phyloP scores from a whole-genome alignment of 2,329 filamentous ascomycete genomes.

The Aspergillus vadensis region DNA sequence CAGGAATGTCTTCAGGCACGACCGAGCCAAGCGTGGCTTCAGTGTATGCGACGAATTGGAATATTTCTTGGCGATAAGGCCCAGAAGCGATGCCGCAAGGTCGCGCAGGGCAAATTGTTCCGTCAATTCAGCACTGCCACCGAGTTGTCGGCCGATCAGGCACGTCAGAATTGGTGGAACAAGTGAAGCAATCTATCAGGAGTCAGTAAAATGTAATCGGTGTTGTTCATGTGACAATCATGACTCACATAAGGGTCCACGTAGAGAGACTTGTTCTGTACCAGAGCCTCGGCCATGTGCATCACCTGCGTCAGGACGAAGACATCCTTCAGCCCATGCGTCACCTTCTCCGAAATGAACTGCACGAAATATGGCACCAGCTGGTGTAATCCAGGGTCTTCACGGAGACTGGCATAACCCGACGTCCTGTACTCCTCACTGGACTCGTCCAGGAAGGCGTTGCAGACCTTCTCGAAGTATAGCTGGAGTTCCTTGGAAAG shows the following conservation, averaged over 20 bases:
- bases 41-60: conserved; percentile 77
- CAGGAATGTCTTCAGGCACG: conserved; percentile 87
- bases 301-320: conserved; percentile 91
- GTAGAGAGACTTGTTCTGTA: conserved; percentile 80
- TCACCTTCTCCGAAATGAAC: conserved; percentile 94
- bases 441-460: conserved; percentile 82
- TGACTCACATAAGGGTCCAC: conserved; percentile 63
- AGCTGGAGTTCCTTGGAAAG: conserved; percentile 94
- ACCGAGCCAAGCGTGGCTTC: conserved; percentile 85
- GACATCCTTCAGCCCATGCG: conserved; percentile 85
- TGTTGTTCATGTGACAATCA: background rate
- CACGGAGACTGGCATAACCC: conserved; percentile 79
- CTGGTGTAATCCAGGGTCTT: conserved; percentile 92
- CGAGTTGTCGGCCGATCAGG: conserved; percentile 79
- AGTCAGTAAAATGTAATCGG: conserved; percentile 20
- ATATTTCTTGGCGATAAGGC: conserved; percentile 78
- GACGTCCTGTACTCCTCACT: conserved; percentile 85
- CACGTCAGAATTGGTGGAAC: conserved; percentile 90
- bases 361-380: conserved; percentile 95
- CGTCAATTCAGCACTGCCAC: conserved; percentile 54
- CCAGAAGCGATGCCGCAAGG: conserved; percentile 78
- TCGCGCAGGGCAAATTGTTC: conserved; percentile 80
- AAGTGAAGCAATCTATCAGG: conserved; percentile 60
- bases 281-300: conserved; percentile 80
- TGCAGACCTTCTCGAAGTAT: conserved; percentile 94